phyloP scores from a whole-genome alignment of 176 grass and related monocot genomes.

The Ensete ventricosum region DNA sequence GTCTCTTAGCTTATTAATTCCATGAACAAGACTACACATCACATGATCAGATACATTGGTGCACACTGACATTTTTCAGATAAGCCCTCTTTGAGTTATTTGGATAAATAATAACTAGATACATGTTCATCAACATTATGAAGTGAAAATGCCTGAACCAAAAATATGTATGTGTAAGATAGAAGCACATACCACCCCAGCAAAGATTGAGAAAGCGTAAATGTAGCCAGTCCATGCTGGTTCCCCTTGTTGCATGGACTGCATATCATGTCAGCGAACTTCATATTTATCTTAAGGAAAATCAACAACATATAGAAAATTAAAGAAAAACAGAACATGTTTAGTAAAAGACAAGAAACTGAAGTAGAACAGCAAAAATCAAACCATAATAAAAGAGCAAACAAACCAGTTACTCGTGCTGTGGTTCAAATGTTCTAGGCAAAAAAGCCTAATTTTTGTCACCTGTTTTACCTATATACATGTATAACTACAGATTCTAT shows the following conservation, averaged over 20 bases:
- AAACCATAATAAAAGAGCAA: no score
- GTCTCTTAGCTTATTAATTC: no score
- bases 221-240: constrained; percentile 81
- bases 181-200: constrained; percentile 71
- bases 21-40: no score
- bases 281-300: neutral
- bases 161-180: neutral
- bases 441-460: no score
- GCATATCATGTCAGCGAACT: neutral
- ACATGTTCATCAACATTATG: neutral
- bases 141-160: neutral
- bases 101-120: neutral
- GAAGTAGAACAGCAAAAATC: neutral
- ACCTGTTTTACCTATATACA: no score
- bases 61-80: no score
- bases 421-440: no score
- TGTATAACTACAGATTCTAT: no score
- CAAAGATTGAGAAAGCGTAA: constrained; percentile 88
- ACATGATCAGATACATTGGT: no score
- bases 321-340: neutral
- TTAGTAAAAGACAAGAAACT: neutral
- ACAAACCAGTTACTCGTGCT: no score
- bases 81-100: no score
- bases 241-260: constrained; percentile 94
- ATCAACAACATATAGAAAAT: neutral